Conservation (phyloP, 2,329 filamentous ascomycete genomes). For the Aspergillus quadrilineatus region DNA sequence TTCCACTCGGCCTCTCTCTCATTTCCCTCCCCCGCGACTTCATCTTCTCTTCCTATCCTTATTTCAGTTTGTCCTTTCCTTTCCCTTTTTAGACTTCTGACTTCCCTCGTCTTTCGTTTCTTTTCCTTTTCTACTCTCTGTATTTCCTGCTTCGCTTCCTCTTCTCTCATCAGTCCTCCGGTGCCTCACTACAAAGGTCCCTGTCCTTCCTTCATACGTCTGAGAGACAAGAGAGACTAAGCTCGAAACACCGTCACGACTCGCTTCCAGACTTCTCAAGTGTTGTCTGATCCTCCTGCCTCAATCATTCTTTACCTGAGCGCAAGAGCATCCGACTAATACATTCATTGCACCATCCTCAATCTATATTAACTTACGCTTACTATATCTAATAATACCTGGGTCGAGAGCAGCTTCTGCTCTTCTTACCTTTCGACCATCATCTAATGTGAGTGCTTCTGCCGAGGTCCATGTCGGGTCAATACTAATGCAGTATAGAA, state of each 20-base stretch:
- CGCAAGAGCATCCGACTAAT: conserved; percentile 31
- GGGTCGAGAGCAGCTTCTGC: conserved; percentile 7
- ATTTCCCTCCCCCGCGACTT: conserved; percentile 34
- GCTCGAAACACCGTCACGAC: conserved; percentile 1
- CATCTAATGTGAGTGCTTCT: conserved; percentile 7
- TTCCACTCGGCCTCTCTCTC: conserved; percentile 34
- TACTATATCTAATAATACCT: conserved; percentile 19
- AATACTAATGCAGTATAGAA: conserved; percentile 9
- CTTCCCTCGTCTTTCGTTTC: conserved; percentile 34
- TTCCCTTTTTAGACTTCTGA: conserved; percentile 30
- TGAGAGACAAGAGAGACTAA: conserved; percentile 11
- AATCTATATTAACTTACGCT: conserved; percentile 10
- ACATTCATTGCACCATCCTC: conserved; percentile 21
- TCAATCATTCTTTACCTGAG: conserved; percentile 23
- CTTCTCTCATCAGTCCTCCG: conserved; percentile 24
- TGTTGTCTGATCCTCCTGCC: conserved; percentile 3
- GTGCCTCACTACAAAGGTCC: conserved; percentile 30
- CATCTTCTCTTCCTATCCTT: conserved; percentile 31
- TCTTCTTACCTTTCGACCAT: neutral
- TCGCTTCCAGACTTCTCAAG: neutral
- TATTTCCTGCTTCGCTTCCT: conserved; percentile 27
- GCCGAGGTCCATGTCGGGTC: neutral
- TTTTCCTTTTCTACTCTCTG: conserved; percentile 21
- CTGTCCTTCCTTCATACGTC: conserved; percentile 34
- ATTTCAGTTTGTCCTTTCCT: conserved; percentile 25